Evolutionary conservation across 2,329 filamentous ascomycete species (phyloP), one percentile per base, ranked within the genome.

Genomic region (Aspergillus jensenii): DNA sequence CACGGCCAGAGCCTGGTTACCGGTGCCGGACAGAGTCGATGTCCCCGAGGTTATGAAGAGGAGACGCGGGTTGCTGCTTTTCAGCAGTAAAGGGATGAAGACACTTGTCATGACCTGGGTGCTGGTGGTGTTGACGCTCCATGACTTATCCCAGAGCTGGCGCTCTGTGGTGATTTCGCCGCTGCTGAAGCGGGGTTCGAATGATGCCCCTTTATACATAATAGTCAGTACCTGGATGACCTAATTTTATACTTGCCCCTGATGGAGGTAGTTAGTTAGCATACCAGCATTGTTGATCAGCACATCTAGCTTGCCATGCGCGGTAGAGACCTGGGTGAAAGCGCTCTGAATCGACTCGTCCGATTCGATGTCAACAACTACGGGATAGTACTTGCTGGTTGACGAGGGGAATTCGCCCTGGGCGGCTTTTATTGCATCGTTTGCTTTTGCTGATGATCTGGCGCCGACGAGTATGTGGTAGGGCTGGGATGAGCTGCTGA

Each of bases 261-360:
- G 4, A 9, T 3, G 21, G 21, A 21, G 33, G 14, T 33, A 21
- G n/a, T n/a, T 33, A 21, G n/a, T n/a, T 33, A 5, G 19, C 66
- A 11, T 70, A 77, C 82, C 84, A 0, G 81, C 84, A 55, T 87
- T 87, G 71, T 86, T 86, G 57, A 87, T 68, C 0, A 87, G 74
- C 2, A 74, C 69, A 49, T 87, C 84, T 2, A 87, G 40, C 11
- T 68, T 74, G 12, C 79, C 81, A 59, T 75, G 75, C 12, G 71
- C 74, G 19, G 67, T 59, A 17, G 72, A 49, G 15, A 87, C 71
- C 0, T 71, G 56, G 25, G 79, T 71, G 58, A 78, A 78, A 0
- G 81, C 80, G 3, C 68, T 67, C 2, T 76, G 60, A 58, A 87
- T 84, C 0, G 81, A 84, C 0, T 73, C 68, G 65, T 87, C 84